Evolutionary conservation across 768 basidiomycete genomes (phyloP), one percentile per base, ranked within the genome.

Genomic region (Baorangia bicolor): DNA sequence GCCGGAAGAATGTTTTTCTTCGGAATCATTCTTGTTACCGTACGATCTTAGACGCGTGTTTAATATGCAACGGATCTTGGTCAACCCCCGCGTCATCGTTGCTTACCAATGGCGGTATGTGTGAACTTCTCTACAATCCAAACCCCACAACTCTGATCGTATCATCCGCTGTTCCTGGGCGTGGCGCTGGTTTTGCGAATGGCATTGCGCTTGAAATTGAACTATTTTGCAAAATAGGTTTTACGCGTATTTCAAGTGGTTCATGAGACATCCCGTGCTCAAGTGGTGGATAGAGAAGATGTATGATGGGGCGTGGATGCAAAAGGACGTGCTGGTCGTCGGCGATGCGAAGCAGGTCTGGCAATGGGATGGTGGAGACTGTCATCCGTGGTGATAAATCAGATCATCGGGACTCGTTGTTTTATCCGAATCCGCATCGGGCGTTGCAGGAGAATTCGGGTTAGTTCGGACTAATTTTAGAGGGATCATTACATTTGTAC

Each of bases 21-120:
- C 73, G 3, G 77, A 78, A 60, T 74, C 67, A 2, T 78, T 77
- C 65, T 51, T 73, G 46, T 58, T 78, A 1, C 77, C 77, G 9
- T 78, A 78, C 60, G 77, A 78, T 51, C 53, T 78, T 18, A 67
- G 77, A 46, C 72, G 77, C 5, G 39, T 72, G 56, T 75, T 75
- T 51, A 69, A 68, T 18, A 45, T 78, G 59, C 63, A 73, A 49
- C 64, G 68, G 18, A 73, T 77, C 34, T 73, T 64, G 51, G 64
- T 70, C 37, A 77, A 78, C 58, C 72, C 77, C 33, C 72, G 71
- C 38, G 77, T 76, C 27, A 61, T 76, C 51, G 72, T 65, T 18
- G 70, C 55, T 27, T 78, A 78, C 60, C 58, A 64, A 23, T 74
- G 73, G 72, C 69, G 69, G 71, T 65, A 35, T 21, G 64, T 59